Conservation (phyloP, 345 rosid genomes). For the Aquilaria yunnanensis region DNA sequence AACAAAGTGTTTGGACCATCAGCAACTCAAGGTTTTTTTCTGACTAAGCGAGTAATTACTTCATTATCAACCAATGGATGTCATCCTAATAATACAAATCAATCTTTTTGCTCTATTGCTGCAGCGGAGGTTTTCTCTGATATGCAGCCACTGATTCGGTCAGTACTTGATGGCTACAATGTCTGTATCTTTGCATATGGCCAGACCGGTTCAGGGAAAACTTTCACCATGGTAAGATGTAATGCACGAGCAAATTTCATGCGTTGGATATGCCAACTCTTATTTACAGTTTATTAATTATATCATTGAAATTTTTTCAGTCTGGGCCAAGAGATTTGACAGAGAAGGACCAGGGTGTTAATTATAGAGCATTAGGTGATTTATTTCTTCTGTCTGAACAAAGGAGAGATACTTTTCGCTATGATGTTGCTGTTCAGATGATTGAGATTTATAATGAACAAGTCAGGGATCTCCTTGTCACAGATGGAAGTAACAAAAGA, state of each 20-base stretch:
- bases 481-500: constrained; percentile 91
- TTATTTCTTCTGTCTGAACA: constrained; percentile 82
- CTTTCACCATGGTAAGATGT: constrained; percentile 79
- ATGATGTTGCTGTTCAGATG: constrained; percentile 93
- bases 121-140: constrained; percentile 96
- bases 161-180: constrained; percentile 94
- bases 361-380: constrained; percentile 89
- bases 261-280: not conserved
- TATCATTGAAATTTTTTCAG: constrained; percentile 28
- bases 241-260: not conserved
- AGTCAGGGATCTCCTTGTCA: constrained; percentile 86
- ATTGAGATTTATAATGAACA: constrained; percentile 97
- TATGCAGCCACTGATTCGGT: constrained; percentile 93
- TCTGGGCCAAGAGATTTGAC: constrained; percentile 81
- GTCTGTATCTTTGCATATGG: constrained; percentile 99
- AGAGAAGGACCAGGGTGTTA: constrained; percentile 82
- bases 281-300: constrained; percentile 9
- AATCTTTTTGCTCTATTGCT: constrained; percentile 10
- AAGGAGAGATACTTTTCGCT: constrained; percentile 68
- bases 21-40: constrained; percentile 67
- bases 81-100: too few relatives aligned
- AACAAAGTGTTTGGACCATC: constrained; percentile 94
- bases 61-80: too few relatives aligned
- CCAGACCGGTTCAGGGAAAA: constrained; percentile 97
- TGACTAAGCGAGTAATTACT: not conserved